Percentiles rank a stretch among this genome's conserved stretches.
phyloP scores from a whole-genome alignment of 1,284 basidiomycete species.

The Marasmius oreades region DNA sequence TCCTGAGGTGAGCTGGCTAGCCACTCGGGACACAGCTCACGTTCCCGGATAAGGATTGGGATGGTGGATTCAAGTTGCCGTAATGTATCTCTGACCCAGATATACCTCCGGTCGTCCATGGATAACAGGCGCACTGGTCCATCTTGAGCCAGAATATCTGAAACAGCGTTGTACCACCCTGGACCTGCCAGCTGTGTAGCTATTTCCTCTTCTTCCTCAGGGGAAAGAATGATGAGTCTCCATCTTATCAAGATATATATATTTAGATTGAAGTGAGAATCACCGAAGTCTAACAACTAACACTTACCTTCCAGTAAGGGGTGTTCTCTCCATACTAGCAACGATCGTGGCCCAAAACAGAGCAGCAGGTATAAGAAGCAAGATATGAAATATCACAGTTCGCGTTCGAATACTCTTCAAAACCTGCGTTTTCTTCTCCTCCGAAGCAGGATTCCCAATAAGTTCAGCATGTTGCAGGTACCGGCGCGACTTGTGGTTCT shows the following conservation, averaged over 20 bases:
- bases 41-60: slow-evolving; percentile 59
- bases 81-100: slow-evolving; percentile 77
- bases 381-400: slow-evolving; percentile 49
- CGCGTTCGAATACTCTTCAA: slow-evolving; percentile 45
- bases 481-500: slow-evolving; percentile 47
- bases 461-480: slow-evolving; percentile 52
- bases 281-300: neutral
- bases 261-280: neutral
- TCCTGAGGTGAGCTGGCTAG: slow-evolving; percentile 38
- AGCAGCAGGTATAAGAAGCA: slow-evolving; percentile 64
- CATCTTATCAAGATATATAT: slow-evolving; percentile 44
- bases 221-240: slow-evolving; percentile 83
- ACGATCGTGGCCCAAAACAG: slow-evolving; percentile 75
- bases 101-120: slow-evolving; percentile 77
- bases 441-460: slow-evolving; percentile 45
- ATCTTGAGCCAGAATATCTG: slow-evolving; percentile 70
- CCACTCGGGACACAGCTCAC: slow-evolving; percentile 53
- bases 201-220: slow-evolving; percentile 87
- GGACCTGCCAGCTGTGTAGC: slow-evolving; percentile 71
- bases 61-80: slow-evolving; percentile 69
- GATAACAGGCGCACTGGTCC: slow-evolving; percentile 63
- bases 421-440: slow-evolving; percentile 45
- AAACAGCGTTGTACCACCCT: slow-evolving; percentile 83
- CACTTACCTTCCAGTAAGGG: slow-evolving; percentile 76
- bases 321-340: slow-evolving; percentile 78